Percentiles rank a stretch among this genome's conserved stretches.
Evolutionary conservation across 495 filamentous ascomycete species (phyloP).

Genomic region (Halenospora varia): DNA sequence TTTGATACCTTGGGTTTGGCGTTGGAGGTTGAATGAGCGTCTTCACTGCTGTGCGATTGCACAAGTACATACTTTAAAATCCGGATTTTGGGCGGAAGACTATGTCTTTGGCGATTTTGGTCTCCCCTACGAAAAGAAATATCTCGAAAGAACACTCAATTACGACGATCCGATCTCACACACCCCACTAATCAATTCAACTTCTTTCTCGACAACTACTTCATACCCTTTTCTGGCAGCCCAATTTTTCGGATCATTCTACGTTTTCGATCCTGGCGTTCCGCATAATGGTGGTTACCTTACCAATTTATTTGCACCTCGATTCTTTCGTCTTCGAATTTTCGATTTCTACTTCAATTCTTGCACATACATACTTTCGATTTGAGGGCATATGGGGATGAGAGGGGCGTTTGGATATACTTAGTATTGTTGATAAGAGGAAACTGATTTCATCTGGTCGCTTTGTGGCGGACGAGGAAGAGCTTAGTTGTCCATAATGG

Average conservation of each 20-base stretch:
- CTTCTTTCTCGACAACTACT: background rate
- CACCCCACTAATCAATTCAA: background rate
- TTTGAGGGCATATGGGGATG: background rate
- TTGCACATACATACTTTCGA: background rate
- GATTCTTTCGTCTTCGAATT: background rate
- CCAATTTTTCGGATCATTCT: background rate
- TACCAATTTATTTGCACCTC: background rate
- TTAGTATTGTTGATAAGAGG: background rate
- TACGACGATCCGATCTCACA: background rate
- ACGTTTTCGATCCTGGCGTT: background rate
- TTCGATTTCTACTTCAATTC: too few species aligned
- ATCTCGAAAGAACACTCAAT: background rate
- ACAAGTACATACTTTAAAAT: constrained; percentile 10
- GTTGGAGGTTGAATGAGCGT: constrained; percentile 13
- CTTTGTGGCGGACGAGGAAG: too few species aligned
- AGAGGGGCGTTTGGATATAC: background rate
- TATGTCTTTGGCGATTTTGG: background rate
- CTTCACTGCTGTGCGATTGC: constrained; percentile 2
- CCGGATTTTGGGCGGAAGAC: background rate
- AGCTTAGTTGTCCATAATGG: background rate
- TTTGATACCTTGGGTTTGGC: constrained; percentile 9
- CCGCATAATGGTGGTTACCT: background rate
- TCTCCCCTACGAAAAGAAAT: background rate
- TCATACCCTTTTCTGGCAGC: too few species aligned
- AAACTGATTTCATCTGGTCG: too few species aligned